Base-by-base conservation (phyloP, 2,329 filamentous ascomycete species). In the Trichoderma gracile region DNA sequence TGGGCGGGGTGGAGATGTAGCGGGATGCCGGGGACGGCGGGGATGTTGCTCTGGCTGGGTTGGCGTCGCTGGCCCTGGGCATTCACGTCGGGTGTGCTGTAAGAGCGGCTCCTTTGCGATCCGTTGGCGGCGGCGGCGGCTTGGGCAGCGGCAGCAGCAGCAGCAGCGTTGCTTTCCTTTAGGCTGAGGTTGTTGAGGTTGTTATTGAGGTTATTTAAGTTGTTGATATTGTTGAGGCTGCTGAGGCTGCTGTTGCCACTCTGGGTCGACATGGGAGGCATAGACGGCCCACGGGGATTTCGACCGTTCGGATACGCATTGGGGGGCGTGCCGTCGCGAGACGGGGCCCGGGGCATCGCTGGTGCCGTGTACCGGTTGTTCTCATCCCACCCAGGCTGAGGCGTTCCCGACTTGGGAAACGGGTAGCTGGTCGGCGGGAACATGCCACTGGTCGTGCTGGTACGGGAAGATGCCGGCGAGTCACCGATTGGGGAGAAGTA, bases 71-170 rank as follows among this genome's bases (percentile, higher is more conserved):
- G 82, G 73, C 84, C 83, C 60, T 88, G 85, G 60, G 85, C 88
- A 69, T 96, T 92, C 70, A 97, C 97, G 75, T 98, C 93, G 8
- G 95, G 94, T 68, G 93, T 97, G 78, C 94, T 98, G 72, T 96
- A 96, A 43, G 93, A 97, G 68, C 95, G 86, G 78, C 91, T 89
- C 69, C 93, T 85, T 73, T 89, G 88, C 68, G 92, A 88, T 68
- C 88, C 30, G 19, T 54, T 54, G 47, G 23, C 4, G 23, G 19
- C 47, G 6, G 30, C 50, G 42, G 42, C 42, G 14, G 42, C 42
- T 10, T n/a, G n/a, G n/a, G n/a, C n/a, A n/a, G 42, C 43, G n/a
- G 43, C 43, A 21, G 43, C 45, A 1, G 19, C 45, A 14, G 45
- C 45, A 14, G 45, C 33, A 14, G 33, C 33, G 33, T 38, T 38